Base-by-base conservation (phyloP, 352 stramenopile species). In the Phytopythium helicoides region DNA sequence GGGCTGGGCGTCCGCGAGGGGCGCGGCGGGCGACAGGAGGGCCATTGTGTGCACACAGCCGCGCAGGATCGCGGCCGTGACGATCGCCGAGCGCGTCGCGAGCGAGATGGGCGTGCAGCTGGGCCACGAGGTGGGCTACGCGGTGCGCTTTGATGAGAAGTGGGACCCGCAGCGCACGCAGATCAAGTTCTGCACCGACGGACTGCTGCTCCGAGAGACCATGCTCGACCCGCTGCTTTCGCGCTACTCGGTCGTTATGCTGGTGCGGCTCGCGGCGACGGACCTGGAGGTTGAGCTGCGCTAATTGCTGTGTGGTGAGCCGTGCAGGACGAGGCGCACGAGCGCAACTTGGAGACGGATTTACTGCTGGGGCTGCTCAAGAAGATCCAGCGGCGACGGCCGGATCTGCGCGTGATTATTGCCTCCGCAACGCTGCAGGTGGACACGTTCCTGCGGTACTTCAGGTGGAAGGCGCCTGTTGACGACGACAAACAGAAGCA, bases 121-220 rank as follows among this genome's bases (percentile, higher is more conserved):
- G 7, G 97, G 97, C 5, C 68, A 92, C 25, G 92, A 99, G 58
- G 96, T 93, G 7, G 97, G 97, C 3, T 99, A 99, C 53, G 95
- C 89, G 21, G 98, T 99, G 47, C 94, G 98, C n/a, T 99, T 99
- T 66, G 97, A 99, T 58, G 97, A 98, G 51, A 88, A 97, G 33
- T 91, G 78, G 74, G 72, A 89, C 26, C 60, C 75, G 1, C 54
- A 86, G 21, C 47, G 39, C 9, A 99, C 98, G n/a, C 71, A 90
- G 22, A 91, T 99, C 57, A 98, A 98, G 71, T 99, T 99, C 78
- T 98, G 99, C 79, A 99, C 98, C 14, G 97, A 99, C 71, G 97
- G 97, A 52, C 98, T 99, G 87, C 74, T 99, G 34, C 71, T 99
- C 39, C 80, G 97, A 39, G 97, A 99, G 67, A 89, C 79, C 6